Evolutionary conservation across 2,329 filamentous ascomycete species (phyloP), one percentile per base, ranked within the genome.

Genomic region (Arthrobotrys conoides): DNA sequence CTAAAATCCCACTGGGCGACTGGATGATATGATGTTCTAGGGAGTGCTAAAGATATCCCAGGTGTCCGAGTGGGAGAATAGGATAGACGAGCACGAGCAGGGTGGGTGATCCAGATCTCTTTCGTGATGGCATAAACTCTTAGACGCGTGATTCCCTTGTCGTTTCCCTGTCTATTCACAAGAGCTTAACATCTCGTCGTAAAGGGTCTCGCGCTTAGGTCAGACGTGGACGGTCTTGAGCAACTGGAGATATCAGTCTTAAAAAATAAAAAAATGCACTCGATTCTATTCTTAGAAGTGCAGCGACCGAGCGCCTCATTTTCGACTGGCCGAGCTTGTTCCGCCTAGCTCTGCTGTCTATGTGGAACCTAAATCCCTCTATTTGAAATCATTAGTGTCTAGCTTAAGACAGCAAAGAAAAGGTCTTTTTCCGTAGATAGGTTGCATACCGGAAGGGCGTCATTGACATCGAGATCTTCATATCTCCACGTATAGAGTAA

Each of bases 131-230:
- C 71, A 75, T 75, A 57, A 68, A 75, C 44, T 75, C 71, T 75
- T 75, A 75, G 36, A 77, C 73, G 73, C 73, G 73, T 77, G 73
- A 77, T 77, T 77, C 73, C 73, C 73, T 77, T 77, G 73, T 77
- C 73, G 68, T 71, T 77, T 76, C 73, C 73, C 73, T 77, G 73
- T 64, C 46, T 48, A 30, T 49, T 53, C 59, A n/a, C 59, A 33
- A 36, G 67, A 71, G 67, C 51, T 67, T 71, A 68, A 71, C 66
- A 55, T 48, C 27, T 48, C 61, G 71, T 77, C 67, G 63, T 55
- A 64, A 71, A 77, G 61, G 71, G 67, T 63, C 67, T 69, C 73
- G 73, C 73, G 73, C 73, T 77, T 77, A 77, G 73, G 51, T 61
- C 67, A 68, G 67, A 71, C 73, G 49, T 67, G 61, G 57, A 46